phyloP scores from a whole-genome alignment of 2,329 filamentous ascomycete genomes.

The Didymella glomerata region DNA sequence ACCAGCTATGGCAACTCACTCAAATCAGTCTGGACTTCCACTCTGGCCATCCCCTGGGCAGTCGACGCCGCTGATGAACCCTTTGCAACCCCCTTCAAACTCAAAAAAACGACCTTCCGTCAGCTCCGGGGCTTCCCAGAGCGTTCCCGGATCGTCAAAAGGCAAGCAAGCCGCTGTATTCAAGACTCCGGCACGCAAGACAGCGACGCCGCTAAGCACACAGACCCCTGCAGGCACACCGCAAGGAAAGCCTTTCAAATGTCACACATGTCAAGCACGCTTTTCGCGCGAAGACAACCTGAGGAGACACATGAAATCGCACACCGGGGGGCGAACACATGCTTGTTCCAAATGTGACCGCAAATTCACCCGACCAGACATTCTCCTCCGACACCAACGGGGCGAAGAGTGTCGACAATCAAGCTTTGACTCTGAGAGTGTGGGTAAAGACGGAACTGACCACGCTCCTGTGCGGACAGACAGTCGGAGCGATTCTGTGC shows the following conservation, averaged over 20 bases:
- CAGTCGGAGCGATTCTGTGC: neutral
- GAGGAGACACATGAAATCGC: slow-evolving; percentile 94
- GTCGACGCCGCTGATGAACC: slow-evolving; percentile 8
- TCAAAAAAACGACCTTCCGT: neutral
- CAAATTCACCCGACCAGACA: slow-evolving; percentile 94
- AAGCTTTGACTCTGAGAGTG: slow-evolving; percentile 82
- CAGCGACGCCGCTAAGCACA: neutral
- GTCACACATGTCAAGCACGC: slow-evolving; percentile 86
- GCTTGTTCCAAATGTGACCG: slow-evolving; percentile 94
- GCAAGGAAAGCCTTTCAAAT: slow-evolving; percentile 96
- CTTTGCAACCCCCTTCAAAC: slow-evolving; percentile 19
- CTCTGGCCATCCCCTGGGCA: too few relatives aligned
- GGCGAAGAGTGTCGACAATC: slow-evolving; percentile 88
- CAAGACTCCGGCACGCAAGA: slow-evolving; percentile 17
- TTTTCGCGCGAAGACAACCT: slow-evolving; percentile 90
- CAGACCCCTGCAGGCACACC: neutral
- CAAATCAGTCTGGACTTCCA: too few relatives aligned
- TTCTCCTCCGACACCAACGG: slow-evolving; percentile 92
- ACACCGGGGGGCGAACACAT: slow-evolving; percentile 94
- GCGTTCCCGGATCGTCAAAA: neutral
- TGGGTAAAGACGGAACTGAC: slow-evolving; percentile 26
- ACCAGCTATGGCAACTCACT: slow-evolving; percentile 1
- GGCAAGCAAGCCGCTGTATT: neutral
- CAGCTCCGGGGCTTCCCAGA: neutral
- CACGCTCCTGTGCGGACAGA: neutral